Conservation (phyloP, 306 rosid genomes). For the Vicia faba region DNA sequence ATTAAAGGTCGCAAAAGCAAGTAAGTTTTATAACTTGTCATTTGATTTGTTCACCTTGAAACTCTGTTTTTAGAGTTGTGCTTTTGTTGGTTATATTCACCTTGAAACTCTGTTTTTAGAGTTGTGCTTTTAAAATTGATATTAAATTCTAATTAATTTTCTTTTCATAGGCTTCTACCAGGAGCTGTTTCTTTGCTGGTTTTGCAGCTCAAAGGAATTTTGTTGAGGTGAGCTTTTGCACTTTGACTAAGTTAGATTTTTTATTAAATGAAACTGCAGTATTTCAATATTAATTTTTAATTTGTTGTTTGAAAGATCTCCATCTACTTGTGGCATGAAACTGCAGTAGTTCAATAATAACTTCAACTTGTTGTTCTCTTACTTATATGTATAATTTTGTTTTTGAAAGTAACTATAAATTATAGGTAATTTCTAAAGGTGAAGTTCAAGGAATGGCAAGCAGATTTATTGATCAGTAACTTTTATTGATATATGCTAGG, state of each 20-base stretch:
- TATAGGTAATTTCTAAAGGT: constrained; percentile 96
- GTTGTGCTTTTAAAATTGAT: neutral
- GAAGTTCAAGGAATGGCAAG: constrained; percentile 99
- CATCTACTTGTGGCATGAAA: constrained; percentile 21
- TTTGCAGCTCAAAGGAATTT: constrained; percentile 98
- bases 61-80: too few species aligned
- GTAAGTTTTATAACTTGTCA: too few species aligned
- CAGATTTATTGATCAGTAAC: constrained; percentile 86
- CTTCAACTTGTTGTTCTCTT: neutral
- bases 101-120: too few species aligned
- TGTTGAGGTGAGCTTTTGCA: constrained; percentile 71
- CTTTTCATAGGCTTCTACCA: constrained; percentile 80
- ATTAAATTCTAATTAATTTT: constrained; percentile 35
- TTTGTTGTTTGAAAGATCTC: constrained; percentile 28
- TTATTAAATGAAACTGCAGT: constrained; percentile 17
- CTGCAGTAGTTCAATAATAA: too few species aligned
- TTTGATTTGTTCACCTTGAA: too few species aligned
- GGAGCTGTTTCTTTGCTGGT: constrained; percentile 98
- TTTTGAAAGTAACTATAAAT: constrained; percentile 31
- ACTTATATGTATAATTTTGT: neutral
- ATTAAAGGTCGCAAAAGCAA: too few species aligned
- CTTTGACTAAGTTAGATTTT: constrained; percentile 2
- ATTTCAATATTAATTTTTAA: constrained; percentile 18
- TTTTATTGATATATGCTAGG: too few species aligned
- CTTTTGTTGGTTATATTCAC: too few species aligned